A percentile compares a stretch with the other conserved stretches of the same genome.
phyloP scores from a whole-genome alignment of 1,284 basidiomycete genomes.

The Apiotrichum sp. region DNA sequence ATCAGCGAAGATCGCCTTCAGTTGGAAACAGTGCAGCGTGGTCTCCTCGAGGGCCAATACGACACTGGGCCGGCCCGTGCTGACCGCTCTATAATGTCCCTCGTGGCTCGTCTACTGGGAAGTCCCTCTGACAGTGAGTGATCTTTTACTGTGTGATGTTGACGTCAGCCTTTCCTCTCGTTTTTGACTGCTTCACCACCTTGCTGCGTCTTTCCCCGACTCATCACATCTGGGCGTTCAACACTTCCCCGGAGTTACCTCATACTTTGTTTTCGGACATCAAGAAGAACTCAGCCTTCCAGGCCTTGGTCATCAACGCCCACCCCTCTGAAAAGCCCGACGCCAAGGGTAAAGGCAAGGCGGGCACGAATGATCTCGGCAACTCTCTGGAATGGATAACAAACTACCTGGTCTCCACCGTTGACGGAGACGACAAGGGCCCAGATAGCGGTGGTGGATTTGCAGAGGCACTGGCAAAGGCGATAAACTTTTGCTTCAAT shows the following conservation, averaged over 20 bases:
- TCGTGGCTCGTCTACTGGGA: constrained; percentile 33
- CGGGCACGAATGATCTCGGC: not conserved
- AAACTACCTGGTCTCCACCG: constrained; percentile 31
- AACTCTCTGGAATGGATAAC: constrained; percentile 30
- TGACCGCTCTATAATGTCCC: constrained; percentile 31
- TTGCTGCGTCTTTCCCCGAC: constrained; percentile 55
- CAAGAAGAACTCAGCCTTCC: constrained; percentile 65
- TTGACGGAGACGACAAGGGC: constrained; percentile 38
- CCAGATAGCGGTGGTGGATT: constrained; percentile 57
- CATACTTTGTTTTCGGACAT: constrained; percentile 72
- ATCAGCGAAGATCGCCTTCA: constrained; percentile 20
- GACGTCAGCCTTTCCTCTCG: constrained; percentile 58
- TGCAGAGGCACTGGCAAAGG: constrained; percentile 61
- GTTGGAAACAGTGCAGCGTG: constrained; percentile 26
- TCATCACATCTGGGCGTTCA: constrained; percentile 61
- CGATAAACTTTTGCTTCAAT: constrained; percentile 65
- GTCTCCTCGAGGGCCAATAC: constrained; percentile 27
- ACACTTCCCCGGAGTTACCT: constrained; percentile 52
- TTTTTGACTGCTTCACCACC: constrained; percentile 51
- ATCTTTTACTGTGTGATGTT: constrained; percentile 37
- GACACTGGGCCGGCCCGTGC: constrained; percentile 14
- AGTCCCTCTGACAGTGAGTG: constrained; percentile 55
- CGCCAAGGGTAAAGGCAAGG: constrained; percentile 26
- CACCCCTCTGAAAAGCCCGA: not conserved
- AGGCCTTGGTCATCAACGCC: constrained; percentile 49